A percentile compares a stretch with the other conserved stretches of the same genome.
Conservation (phyloP, 371 early-diverging fungal genomes). For the Mortierella sp. region DNA sequence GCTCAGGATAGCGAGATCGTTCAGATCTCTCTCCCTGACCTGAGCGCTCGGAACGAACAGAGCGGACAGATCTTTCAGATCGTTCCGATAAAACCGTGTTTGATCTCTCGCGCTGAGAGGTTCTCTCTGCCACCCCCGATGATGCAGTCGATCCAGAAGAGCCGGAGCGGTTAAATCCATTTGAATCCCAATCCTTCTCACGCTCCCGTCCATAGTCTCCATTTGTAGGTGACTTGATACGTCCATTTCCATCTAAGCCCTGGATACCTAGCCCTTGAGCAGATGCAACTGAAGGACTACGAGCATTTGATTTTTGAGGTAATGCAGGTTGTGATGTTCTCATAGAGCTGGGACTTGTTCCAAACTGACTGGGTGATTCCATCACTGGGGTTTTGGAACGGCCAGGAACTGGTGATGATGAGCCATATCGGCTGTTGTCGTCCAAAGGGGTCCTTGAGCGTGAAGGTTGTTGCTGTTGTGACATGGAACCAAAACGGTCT, state of each 20-base stretch:
- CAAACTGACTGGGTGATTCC: conserved; percentile 26
- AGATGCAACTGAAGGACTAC: conserved; percentile 48
- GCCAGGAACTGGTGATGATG: conserved; percentile 33
- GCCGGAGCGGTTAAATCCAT: conserved; percentile 40
- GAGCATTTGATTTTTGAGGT: conserved; percentile 53
- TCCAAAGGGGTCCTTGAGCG: conserved; percentile 43
- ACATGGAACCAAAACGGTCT: conserved; percentile 22
- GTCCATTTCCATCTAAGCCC: conserved; percentile 40
- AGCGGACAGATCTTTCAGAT: conserved; percentile 45
- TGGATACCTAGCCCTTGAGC: conserved; percentile 55
- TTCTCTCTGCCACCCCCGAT: conserved; percentile 26
- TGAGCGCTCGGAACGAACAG: conserved; percentile 38
- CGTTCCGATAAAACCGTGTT: conserved; percentile 52
- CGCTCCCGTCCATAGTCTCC: conserved; percentile 28
- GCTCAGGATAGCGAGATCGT: conserved; percentile 40
- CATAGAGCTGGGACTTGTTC: conserved; percentile 30
- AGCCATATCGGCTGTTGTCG: conserved; percentile 28
- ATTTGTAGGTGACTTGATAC: conserved; percentile 35
- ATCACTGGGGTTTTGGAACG: conserved; percentile 44
- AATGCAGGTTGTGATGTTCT: conserved; percentile 45
- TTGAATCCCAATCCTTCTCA: conserved; percentile 28
- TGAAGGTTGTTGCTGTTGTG: conserved; percentile 23
- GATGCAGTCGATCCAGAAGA: conserved; percentile 50
- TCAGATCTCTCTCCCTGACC: conserved; percentile 16
- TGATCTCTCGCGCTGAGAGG: conserved; percentile 41